These are phyloP conservation scores for Apophysomyces variabilis DNA, from an alignment of 371 early-diverging fungal species.

Conservation along the genomic window DNA sequence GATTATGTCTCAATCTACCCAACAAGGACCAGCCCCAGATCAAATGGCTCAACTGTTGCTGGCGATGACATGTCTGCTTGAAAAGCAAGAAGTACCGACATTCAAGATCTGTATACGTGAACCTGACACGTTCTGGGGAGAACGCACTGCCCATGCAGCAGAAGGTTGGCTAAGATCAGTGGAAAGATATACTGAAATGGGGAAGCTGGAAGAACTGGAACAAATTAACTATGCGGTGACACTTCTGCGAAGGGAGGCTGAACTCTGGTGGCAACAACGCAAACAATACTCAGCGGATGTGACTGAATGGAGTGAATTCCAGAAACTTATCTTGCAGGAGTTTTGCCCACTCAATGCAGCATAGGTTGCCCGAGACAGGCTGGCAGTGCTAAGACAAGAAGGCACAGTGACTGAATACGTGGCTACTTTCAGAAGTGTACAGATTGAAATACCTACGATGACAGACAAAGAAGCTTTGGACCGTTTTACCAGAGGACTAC, in stretches of 20 bases:
- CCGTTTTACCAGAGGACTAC: constrained; percentile 9
- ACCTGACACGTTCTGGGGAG: neutral
- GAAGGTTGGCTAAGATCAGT: too few species aligned
- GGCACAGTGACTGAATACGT: neutral
- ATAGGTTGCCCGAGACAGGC: constrained; percentile 1
- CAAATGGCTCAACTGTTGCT: neutral
- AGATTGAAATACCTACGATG: constrained; percentile 3
- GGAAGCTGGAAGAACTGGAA: neutral
- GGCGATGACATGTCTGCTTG: neutral
- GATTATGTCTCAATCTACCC: neutral
- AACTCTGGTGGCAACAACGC: neutral
- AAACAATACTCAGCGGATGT: neutral
- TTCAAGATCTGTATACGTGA: neutral
- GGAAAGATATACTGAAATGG: neutral
- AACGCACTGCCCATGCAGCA: neutral
- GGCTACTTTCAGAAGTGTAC: neutral
- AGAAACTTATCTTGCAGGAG: neutral
- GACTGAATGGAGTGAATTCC: neutral
- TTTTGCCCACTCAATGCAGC: neutral
- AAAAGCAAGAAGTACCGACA: neutral
- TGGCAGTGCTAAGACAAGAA: constrained; percentile 7
- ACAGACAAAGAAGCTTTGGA: constrained; percentile 19
- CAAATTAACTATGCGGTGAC: neutral
- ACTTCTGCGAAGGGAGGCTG: neutral
- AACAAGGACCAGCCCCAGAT: neutral